phyloP scores from a whole-genome alignment of 306 rosid species.

The Lagenaria siceraria region DNA sequence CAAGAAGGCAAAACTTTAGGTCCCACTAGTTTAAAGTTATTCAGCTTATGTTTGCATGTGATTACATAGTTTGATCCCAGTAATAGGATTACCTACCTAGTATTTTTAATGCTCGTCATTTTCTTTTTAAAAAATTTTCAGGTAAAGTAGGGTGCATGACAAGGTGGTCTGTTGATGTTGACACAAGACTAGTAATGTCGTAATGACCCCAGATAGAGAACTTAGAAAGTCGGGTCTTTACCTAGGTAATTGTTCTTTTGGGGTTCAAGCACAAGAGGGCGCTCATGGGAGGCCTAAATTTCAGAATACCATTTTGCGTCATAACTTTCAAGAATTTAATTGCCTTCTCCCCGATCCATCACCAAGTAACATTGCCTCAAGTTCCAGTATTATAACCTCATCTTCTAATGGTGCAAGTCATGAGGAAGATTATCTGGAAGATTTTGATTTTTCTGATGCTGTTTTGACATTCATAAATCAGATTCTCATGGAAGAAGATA shows the following conservation, averaged over 20 bases:
- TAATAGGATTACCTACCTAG: too few species aligned
- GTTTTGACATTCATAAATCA: constrained; percentile 68
- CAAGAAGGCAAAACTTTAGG: too few species aligned
- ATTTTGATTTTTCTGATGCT: constrained; percentile 82
- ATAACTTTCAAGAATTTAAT: constrained; percentile 17
- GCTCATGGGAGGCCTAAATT: constrained; percentile 21
- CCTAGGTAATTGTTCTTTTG: constrained; percentile 30
- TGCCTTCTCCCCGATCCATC: constrained; percentile 27
- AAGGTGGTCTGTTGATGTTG: too few species aligned
- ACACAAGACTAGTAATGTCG: too few species aligned
- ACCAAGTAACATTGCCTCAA: constrained; percentile 19
- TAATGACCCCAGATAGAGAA: too few species aligned
- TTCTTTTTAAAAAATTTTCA: too few species aligned
- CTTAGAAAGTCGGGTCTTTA: too few species aligned
- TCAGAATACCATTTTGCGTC: constrained; percentile 25
- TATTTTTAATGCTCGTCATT: too few species aligned
- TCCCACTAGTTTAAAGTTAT: too few species aligned
- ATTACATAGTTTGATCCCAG: too few species aligned
- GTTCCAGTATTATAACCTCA: constrained; percentile 23
- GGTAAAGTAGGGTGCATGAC: too few species aligned
- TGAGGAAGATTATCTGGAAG: constrained; percentile 66
- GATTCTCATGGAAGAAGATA: constrained; percentile 95
- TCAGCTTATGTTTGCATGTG: too few species aligned
- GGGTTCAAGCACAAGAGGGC: constrained; percentile 27
- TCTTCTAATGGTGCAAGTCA: constrained; percentile 27